Base-by-base conservation (phyloP, 2,329 filamentous ascomycete genomes). In the Arthrobotrys sinensis region DNA sequence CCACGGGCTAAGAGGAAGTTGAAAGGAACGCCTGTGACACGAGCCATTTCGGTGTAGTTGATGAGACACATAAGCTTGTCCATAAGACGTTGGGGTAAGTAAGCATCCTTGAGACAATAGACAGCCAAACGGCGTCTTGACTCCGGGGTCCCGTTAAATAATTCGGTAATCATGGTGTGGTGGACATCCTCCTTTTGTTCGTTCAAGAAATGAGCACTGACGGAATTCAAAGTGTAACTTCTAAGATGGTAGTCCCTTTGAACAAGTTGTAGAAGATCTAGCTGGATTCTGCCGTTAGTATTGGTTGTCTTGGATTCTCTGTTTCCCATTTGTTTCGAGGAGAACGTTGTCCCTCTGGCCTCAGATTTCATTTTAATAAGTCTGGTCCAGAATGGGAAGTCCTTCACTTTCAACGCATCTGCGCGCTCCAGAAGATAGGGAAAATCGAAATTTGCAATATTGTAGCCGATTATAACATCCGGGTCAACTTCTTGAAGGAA, bases 101-200 rank as follows among this genome's bases (percentile, higher is more conserved):
- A 99, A 0, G 96, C 96, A 86, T 99, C 96, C 85, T 99, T 99
- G 80, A 99, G 85, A 85, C 96, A 99, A 86, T 99, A 99, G 0
- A 99, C 89, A 0, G 96, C 96, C 60, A 99, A 86, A 85, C 96
- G 91, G 82, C 96, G 90, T 80, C 96, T 88, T 3, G 95, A 97
- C 83, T 99, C 96, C 0, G 94, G 91, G 0, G 96, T 97, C 79
- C 96, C 96, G 83, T 99, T 98, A 87, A 94, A 97, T 2, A 99
- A 86, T 83, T 98, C 96, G 0, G 96, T 99, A 82, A 99, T 99
- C 94, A 99, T 99, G 1, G 94, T 97, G 85, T 99, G 91, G 83
- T 99, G 96, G 1, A 99, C 96, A 85, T 99, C 96, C 85, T 99
- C 96, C 83, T 99, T 99, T 83, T 99, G 96, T 84, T 99, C 96